These are phyloP conservation scores for Arctium lappa DNA, from an alignment of 129 eudicot genomes.

Conservation along the genomic window DNA sequence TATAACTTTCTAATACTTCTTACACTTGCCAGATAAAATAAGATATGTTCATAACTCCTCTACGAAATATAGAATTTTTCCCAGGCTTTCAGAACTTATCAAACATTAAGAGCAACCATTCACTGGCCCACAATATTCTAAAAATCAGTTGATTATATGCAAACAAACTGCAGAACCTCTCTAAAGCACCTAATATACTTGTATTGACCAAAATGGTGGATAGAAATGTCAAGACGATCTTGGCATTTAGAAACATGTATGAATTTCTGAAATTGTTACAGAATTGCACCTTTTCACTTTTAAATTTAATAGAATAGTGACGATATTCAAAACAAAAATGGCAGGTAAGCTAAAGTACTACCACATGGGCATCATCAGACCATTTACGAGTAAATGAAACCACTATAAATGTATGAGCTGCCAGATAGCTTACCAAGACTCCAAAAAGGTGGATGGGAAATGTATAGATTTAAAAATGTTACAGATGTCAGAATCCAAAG, in stretches of 20 bases:
- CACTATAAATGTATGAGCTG: neutral
- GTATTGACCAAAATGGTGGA: neutral
- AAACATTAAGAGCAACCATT: neutral
- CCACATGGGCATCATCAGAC: neutral
- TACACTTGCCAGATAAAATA: neutral
- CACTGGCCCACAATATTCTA: neutral
- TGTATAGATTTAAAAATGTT: neutral
- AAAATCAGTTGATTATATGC: neutral
- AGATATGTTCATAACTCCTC: neutral
- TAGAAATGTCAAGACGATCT: neutral
- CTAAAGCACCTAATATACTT: neutral
- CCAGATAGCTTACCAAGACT: neutral
- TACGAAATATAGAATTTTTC: neutral
- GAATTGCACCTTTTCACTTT: neutral
- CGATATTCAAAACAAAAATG: neutral
- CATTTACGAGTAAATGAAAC: neutral
- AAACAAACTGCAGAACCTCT: neutral
- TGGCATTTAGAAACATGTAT: neutral
- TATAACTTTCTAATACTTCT: neutral
- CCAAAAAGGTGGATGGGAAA: neutral
- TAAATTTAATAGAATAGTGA: neutral
- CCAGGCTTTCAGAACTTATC: neutral
- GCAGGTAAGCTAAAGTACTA: neutral
- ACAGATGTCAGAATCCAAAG: neutral
- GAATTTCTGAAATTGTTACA: neutral